Evolutionary conservation across 441 rosid species (phyloP).

Genomic region (Syzygium malaccense): DNA sequence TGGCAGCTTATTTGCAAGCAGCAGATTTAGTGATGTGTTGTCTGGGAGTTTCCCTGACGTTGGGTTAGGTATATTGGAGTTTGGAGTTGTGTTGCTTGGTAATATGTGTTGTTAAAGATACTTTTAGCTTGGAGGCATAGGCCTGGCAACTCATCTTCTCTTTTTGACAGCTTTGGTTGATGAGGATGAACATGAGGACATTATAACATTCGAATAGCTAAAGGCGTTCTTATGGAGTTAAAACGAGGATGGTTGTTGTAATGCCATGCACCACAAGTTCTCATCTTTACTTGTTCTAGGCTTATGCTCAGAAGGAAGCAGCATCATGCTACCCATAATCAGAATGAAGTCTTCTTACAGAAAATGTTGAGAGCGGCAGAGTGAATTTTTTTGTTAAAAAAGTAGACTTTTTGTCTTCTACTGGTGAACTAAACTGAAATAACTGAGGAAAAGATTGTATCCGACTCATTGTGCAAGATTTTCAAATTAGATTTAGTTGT

Average conservation of each 20-base stretch:
- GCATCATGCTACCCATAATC: background rate
- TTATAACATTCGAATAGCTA: background rate
- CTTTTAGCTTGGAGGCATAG: background rate
- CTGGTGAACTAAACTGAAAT: background rate
- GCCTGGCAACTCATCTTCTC: background rate
- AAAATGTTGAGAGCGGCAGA: background rate
- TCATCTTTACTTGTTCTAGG: background rate
- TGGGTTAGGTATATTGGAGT: background rate
- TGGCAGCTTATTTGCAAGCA: background rate
- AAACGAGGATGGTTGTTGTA: background rate
- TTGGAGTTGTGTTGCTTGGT: background rate
- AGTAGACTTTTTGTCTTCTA: background rate
- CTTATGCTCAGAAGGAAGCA: background rate
- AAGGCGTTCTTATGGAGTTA: background rate
- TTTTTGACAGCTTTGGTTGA: background rate
- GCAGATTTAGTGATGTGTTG: background rate
- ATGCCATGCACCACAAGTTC: background rate
- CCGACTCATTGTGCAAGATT: background rate
- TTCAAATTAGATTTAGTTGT: background rate
- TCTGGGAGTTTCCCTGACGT: background rate
- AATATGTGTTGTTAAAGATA: background rate
- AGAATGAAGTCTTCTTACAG: background rate
- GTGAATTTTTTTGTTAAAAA: background rate
- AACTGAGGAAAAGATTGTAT: background rate
- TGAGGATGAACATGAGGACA: background rate